phyloP scores from a whole-genome alignment of 139 green algal genomes.

The Auxenochlorella pyrenoidosa region DNA sequence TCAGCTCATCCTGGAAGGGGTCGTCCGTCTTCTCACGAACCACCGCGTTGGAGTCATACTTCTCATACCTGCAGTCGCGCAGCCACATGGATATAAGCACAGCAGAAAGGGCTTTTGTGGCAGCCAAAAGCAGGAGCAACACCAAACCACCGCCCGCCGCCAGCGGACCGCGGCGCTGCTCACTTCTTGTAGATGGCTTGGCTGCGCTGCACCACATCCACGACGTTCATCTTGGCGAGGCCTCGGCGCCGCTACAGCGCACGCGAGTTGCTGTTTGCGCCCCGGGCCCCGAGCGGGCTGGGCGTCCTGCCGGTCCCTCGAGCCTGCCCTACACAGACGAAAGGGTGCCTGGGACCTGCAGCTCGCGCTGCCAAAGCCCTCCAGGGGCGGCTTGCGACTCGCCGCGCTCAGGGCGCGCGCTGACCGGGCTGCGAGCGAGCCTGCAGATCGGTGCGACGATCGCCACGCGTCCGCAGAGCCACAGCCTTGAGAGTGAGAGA shows the following conservation, averaged over 20 bases:
- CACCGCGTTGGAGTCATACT: slow-evolving; percentile 66
- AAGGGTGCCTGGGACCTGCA: no score
- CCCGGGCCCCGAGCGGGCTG: no score
- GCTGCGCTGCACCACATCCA: slow-evolving; percentile 27
- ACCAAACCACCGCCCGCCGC: no score
- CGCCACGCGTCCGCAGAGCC: no score
- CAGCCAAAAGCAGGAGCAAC: background rate
- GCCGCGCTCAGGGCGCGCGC: no score
- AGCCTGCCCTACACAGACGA: no score
- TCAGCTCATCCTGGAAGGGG: slow-evolving; percentile 74
- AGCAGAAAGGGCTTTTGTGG: background rate
- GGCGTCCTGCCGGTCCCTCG: no score
- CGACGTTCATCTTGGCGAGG: background rate
- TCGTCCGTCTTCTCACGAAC: slow-evolving; percentile 64
- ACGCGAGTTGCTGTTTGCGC: background rate
- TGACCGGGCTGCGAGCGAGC: no score
- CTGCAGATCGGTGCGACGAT: no score
- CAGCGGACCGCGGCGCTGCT: background rate
- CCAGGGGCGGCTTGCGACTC: no score
- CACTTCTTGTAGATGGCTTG: slow-evolving; percentile 36
- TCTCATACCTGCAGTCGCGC: slow-evolving; percentile 73
- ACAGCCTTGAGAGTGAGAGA: no score
- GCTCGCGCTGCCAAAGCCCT: no score
- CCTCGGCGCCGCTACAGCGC: background rate
- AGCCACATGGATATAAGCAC: background rate